phyloP scores from a whole-genome alignment of 805 yeast species.

The Clavispora fructus region DNA sequence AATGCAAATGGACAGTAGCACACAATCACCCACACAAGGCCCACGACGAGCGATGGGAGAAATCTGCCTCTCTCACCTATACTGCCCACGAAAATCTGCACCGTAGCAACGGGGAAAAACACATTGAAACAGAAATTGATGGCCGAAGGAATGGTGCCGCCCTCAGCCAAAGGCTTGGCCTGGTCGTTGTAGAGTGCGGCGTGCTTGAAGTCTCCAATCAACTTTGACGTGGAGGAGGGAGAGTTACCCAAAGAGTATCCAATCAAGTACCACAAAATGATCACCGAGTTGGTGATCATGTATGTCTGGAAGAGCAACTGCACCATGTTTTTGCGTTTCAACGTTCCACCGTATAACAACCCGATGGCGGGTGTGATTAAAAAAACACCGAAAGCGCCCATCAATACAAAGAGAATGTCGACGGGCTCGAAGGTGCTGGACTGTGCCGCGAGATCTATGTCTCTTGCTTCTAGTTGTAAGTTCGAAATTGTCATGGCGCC shows the following conservation, averaged over 20 bases:
- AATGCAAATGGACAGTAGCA: conserved; percentile 43
- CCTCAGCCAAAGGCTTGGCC: conserved; percentile 38
- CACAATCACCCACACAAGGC: conserved; percentile 36
- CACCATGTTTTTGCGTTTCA: conserved; percentile 38
- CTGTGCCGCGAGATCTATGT: not conserved
- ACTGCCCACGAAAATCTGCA: conserved; percentile 41
- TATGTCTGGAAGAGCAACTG: conserved; percentile 42
- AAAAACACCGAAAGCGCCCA: conserved; percentile 45
- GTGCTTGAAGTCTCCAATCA: conserved; percentile 31
- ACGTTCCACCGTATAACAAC: conserved; percentile 39
- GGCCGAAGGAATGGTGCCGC: conserved; percentile 45
- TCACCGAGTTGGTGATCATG: conserved; percentile 35
- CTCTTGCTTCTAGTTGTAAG: not conserved
- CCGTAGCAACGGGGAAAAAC: conserved; percentile 45
- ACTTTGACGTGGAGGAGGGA: conserved; percentile 20
- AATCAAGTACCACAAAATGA: conserved; percentile 40
- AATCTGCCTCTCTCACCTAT: conserved; percentile 41
- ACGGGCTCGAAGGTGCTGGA: conserved; percentile 20
- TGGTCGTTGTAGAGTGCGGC: conserved; percentile 37
- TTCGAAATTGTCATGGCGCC: not conserved
- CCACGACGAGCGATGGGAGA: conserved; percentile 38
- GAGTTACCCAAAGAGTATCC: conserved; percentile 43
- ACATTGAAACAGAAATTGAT: conserved; percentile 40
- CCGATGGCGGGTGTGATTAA: conserved; percentile 45
- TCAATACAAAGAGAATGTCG: conserved; percentile 47